These are phyloP conservation scores for Chernovozyma sophiae-reginae DNA, from an alignment of 1,139 yeast genomes.

Conservation along the genomic window DNA sequence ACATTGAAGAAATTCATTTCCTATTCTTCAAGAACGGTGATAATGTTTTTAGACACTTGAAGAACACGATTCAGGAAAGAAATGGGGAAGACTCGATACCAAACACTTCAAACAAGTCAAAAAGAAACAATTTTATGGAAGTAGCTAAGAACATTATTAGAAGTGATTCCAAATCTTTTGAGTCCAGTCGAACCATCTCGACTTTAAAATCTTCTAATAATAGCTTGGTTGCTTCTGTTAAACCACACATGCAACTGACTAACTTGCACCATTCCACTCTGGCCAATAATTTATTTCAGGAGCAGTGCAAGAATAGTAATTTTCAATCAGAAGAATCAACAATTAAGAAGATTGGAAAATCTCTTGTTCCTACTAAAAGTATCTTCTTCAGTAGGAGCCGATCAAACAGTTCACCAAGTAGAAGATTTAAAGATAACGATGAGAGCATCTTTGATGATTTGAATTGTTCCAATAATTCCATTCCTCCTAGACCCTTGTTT, in stretches of 20 bases:
- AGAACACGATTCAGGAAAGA: constrained; percentile 16
- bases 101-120: constrained; percentile 2
- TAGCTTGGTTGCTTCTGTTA: not conserved
- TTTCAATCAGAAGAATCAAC: constrained; percentile 8
- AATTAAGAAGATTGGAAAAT: constrained; percentile 17
- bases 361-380: constrained; percentile 16
- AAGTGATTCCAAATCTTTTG: not conserved
- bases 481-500: constrained; percentile 32
- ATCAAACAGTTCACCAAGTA: not conserved
- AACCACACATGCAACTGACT: not conserved
- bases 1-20: constrained; percentile 63
- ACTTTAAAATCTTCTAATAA: constrained; percentile 11
- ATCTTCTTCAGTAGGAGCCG: constrained; percentile 12
- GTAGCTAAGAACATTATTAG: constrained; percentile 12
- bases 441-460: not conserved
- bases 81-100: not conserved
- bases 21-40: constrained; percentile 51
- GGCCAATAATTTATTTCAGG: not conserved
- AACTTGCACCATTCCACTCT: not conserved
- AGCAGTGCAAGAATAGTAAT: not conserved
- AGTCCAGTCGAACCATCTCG: constrained; percentile 6
- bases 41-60: constrained; percentile 22
- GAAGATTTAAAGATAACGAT: not conserved
- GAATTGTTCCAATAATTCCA: constrained; percentile 2
- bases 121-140: constrained; percentile 11